Percentiles rank a stretch among this genome's conserved stretches.
These are phyloP conservation scores for Melaleuca quinquenervia DNA, from an alignment of 345 rosid genomes.

Conservation along the genomic window DNA sequence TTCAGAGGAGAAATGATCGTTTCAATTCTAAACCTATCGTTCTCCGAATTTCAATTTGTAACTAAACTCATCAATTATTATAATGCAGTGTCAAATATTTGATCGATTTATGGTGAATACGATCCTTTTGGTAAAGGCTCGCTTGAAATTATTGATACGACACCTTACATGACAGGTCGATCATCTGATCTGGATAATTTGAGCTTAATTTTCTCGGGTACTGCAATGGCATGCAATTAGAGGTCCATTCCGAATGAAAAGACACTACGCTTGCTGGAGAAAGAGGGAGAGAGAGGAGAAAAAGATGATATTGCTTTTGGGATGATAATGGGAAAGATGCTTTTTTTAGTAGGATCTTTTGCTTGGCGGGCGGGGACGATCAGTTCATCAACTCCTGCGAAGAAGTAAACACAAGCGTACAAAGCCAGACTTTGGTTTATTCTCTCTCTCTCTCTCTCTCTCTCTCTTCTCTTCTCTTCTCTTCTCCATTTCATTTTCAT, in stretches of 20 bases:
- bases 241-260: background rate
- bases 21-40: background rate
- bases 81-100: background rate
- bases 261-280: background rate
- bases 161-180: background rate
- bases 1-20: background rate
- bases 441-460: background rate
- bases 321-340: background rate
- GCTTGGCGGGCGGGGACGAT: background rate
- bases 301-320: background rate
- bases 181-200: background rate
- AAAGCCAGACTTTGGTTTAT: background rate
- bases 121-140: background rate
- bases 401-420: background rate
- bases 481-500: background rate
- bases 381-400: background rate
- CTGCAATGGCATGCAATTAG: background rate
- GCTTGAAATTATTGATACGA: background rate
- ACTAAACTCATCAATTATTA: accelerated
- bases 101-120: background rate
- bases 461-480: background rate
- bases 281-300: background rate
- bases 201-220: background rate
- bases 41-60: background rate
- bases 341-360: background rate